These are phyloP conservation scores for Blastomyces parvus DNA, from an alignment of 2,329 filamentous ascomycete species.

Conservation along the genomic window DNA sequence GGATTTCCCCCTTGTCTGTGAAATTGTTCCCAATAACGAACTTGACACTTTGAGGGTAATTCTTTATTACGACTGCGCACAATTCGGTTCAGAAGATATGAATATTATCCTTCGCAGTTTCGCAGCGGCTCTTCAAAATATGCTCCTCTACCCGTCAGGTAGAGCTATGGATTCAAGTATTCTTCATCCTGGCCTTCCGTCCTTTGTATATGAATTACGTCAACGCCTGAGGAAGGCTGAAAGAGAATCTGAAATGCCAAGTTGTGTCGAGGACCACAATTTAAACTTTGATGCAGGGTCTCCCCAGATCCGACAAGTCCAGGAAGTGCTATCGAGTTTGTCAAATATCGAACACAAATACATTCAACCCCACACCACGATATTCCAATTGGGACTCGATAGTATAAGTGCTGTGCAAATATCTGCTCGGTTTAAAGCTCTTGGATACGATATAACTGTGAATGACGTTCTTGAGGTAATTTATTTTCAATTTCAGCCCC, in stretches of 20 bases:
- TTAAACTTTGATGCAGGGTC: conserved; percentile 37
- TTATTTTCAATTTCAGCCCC: background rate
- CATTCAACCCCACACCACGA: conserved; percentile 56
- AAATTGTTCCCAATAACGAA: conserved; percentile 51
- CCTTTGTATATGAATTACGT: conserved; percentile 17
- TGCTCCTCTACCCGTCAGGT: conserved; percentile 24
- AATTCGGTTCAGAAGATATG: conserved; percentile 19
- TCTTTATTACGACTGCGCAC: conserved; percentile 50
- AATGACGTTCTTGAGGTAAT: conserved; percentile 61
- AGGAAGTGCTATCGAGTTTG: conserved; percentile 49
- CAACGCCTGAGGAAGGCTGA: background rate
- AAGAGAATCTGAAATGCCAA: background rate
- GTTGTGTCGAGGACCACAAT: background rate
- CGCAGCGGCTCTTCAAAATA: conserved; percentile 27
- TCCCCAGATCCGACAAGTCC: conserved; percentile 44
- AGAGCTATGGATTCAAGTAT: conserved; percentile 23
- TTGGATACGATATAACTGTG: conserved; percentile 52
- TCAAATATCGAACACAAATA: conserved; percentile 42
- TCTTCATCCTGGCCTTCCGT: conserved; percentile 19
- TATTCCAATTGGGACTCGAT: conserved; percentile 82
- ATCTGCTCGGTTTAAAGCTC: conserved; percentile 54
- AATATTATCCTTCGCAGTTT: conserved; percentile 24
- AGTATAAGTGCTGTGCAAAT: conserved; percentile 81
- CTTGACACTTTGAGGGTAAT: conserved; percentile 48
- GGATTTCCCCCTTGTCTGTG: conserved; percentile 64